phyloP scores from a whole-genome alignment of 352 stramenopile genomes.

The Globisporangium nagaii region DNA sequence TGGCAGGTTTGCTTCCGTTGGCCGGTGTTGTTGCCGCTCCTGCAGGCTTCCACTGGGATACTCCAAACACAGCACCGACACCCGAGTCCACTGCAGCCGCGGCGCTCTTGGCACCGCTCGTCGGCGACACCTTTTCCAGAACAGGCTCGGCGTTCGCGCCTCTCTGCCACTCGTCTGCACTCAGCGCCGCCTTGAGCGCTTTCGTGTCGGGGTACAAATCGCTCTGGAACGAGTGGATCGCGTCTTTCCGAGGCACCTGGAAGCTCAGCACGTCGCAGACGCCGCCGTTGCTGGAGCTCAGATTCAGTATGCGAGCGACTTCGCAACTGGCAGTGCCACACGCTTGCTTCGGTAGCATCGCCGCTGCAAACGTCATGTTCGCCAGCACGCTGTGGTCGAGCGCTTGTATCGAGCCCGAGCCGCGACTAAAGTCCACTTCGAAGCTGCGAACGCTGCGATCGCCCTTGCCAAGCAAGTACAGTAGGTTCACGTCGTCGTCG shows the following conservation, averaged over 20 bases:
- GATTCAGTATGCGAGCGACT: conserved; percentile 55
- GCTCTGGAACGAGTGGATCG: conserved; percentile 53
- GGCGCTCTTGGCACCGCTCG: conserved; percentile 11
- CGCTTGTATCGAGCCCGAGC: conserved; percentile 27
- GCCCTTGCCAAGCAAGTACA: conserved; percentile 71
- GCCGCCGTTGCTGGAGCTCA: conserved; percentile 35
- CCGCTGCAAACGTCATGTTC: conserved; percentile 50
- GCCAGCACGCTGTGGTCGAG: conserved; percentile 47
- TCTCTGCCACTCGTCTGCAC: conserved; percentile 30
- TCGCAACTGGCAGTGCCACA: conserved; percentile 55
- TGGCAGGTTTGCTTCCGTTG: background rate
- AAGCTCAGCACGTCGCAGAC: conserved; percentile 65
- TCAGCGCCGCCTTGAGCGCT: conserved; percentile 31
- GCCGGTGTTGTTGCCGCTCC: background rate
- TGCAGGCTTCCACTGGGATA: background rate
- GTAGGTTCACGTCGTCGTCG: conserved; percentile 56
- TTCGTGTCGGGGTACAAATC: conserved; percentile 72
- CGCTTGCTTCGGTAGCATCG: conserved; percentile 45
- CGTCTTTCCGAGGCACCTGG: conserved; percentile 58
- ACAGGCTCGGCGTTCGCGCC: conserved; percentile 39
- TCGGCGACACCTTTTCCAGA: conserved; percentile 29
- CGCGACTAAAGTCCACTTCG: conserved; percentile 42
- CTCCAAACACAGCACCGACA: conserved; percentile 29
- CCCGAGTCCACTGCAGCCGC: background rate
- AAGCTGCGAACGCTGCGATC: conserved; percentile 56